Conservation (phyloP, 1,284 basidiomycete species). For the Porphyrellus sp. region DNA sequence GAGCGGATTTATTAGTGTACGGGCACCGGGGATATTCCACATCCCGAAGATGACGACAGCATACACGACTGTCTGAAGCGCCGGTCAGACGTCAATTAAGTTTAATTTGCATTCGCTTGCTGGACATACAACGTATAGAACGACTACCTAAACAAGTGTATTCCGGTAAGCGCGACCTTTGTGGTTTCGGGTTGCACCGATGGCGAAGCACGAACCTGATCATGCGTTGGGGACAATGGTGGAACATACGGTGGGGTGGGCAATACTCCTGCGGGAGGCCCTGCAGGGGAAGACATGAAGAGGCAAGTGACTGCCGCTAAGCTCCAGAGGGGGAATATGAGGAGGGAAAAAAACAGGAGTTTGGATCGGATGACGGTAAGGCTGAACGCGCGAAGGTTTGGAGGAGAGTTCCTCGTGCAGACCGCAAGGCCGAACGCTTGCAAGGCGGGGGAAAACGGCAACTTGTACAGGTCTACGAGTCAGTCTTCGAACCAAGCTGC, state of each 20-base stretch:
- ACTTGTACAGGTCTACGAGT: conserved; percentile 5
- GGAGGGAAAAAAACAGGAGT: not conserved
- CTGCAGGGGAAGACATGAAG: conserved; percentile 34
- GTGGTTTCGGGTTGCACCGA: conserved; percentile 13
- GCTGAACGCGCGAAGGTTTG: conserved; percentile 23
- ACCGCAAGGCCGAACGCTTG: conserved; percentile 31
- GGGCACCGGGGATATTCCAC: conserved; percentile 76
- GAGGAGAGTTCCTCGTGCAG: conserved; percentile 30
- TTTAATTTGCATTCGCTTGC: conserved; percentile 7
- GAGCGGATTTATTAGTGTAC: conserved; percentile 72
- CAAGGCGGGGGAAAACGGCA: conserved; percentile 10
- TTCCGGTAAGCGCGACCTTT: conserved; percentile 29
- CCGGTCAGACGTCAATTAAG: conserved; percentile 12
- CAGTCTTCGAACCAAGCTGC: conserved; percentile 16
- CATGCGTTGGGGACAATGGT: conserved; percentile 38
- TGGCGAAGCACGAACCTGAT: conserved; percentile 39
- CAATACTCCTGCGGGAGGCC: conserved; percentile 34
- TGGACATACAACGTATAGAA: conserved; percentile 68
- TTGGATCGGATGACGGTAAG: conserved; percentile 21
- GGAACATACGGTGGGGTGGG: conserved; percentile 24
- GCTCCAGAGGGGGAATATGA: conserved; percentile 7
- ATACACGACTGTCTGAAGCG: conserved; percentile 66
- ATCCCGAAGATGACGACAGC: conserved; percentile 76
- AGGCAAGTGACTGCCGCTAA: conserved; percentile 27
- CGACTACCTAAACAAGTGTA: conserved; percentile 46